Base-by-base conservation (phyloP, 345 rosid genomes). In the Populus simonii region DNA sequence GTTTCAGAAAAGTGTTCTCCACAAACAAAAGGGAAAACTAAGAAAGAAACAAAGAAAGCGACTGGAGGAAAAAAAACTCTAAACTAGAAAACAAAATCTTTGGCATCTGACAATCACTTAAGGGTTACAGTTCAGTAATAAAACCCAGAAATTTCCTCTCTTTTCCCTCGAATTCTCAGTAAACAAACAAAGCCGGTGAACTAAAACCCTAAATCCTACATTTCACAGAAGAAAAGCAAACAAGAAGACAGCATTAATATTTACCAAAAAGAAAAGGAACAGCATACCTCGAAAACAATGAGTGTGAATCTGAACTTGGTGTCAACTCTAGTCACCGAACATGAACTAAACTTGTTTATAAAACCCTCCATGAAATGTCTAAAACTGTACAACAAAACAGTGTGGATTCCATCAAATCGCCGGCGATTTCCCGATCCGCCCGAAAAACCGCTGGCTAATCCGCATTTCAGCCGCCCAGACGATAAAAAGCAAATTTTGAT, bases 331-430 rank as follows among this genome's bases (percentile, higher is more conserved):
- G 75, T 66, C 29, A 66, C 70, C 47, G 79, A 51, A 62, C 83
- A 85, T 74, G 89, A 76, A 77, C 86, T 53, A 53, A 82, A 77
- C 47, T 73, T 86, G 70, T 59, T 59, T 10, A 73, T 65, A 67
- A 82, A 41, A 77, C 85, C 68, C 97, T 91, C 99, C 99, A 95
- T 95, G 90, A 87, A 87, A 88, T 66, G 81, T 66, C 74, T 49
- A 85, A 76, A 80, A 78, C 65, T 51, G 66, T 27, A 62, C 41
- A 79, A 78, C 68, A 25, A 76, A 71, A 74, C 79, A 78, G 80
- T 83, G 72, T 84, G 70, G 81, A 83, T 78, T 84, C 80, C 82
- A 74, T 82, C 74, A 82, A 75, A 78, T 71, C 70, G 45, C 73
- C 73, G 71, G 75, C 57, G 77, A 55, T 31, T 66, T 75, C 57